phyloP scores from a whole-genome alignment of 441 rosid species.

The Bocquillonia castaneifolia region DNA sequence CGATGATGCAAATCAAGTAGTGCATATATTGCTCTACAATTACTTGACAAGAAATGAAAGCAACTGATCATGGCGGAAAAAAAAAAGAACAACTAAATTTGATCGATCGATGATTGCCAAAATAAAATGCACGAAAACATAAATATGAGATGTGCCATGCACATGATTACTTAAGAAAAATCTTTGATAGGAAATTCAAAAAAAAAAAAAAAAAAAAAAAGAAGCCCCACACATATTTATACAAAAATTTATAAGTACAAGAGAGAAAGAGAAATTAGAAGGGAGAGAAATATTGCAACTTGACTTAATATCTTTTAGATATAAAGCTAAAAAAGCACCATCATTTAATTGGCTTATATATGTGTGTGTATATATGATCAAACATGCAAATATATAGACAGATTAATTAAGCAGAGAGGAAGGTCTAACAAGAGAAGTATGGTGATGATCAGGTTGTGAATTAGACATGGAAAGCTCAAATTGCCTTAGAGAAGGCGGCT shows the following conservation, averaged over 20 bases:
- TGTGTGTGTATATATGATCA: not conserved
- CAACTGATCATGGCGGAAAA: too few species aligned
- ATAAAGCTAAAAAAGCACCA: not conserved
- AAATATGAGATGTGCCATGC: not conserved
- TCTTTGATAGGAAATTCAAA: too few species aligned
- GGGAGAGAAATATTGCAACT: not conserved
- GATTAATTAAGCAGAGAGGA: conserved; percentile 14
- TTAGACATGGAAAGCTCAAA: conserved; percentile 30
- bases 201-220: not conserved
- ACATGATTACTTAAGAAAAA: not conserved
- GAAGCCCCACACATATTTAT: not conserved
- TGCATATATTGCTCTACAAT: too few species aligned
- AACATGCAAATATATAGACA: not conserved
- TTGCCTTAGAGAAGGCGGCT: conserved; percentile 21
- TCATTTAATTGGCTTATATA: not conserved
- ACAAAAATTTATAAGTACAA: not conserved
- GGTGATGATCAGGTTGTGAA: conserved; percentile 17
- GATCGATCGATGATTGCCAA: too few species aligned
- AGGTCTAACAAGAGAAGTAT: conserved; percentile 19
- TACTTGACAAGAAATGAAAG: too few species aligned
- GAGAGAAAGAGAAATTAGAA: not conserved
- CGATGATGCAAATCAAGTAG: too few species aligned
- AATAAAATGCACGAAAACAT: too few species aligned
- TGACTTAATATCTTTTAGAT: conserved; percentile 10
- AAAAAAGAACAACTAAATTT: too few species aligned